Evolutionary conservation across 2,329 filamentous ascomycete genomes (phyloP).

Genomic region (Colletotrichum endophyticum): DNA sequence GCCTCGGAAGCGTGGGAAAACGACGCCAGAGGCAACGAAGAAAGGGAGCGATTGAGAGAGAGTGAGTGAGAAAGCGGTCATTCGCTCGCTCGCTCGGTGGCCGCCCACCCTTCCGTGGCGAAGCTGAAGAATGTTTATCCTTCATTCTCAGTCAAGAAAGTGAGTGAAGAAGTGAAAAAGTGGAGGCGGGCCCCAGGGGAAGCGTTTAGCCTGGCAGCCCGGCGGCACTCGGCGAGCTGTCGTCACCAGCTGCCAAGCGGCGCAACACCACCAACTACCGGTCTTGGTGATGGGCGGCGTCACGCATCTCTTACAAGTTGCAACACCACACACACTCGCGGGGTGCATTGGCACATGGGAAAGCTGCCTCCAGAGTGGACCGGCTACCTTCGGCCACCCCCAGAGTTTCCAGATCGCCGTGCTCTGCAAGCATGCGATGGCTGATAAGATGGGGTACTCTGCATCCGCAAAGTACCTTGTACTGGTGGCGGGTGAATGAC

Average conservation of each 20-base stretch:
- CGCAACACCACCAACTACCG: not conserved
- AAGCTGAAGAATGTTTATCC: slow-evolving; percentile 18
- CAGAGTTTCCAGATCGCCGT: not conserved
- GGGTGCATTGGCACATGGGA: not conserved
- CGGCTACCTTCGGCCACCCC: slow-evolving; percentile 13
- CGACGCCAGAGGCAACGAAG: not conserved
- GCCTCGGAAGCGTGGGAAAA: not conserved
- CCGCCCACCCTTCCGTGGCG: not conserved
- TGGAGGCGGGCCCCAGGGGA: not conserved
- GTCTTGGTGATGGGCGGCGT: not conserved
- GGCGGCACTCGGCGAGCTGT: not conserved
- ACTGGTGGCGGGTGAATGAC: slow-evolving; percentile 15
- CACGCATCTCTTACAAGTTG: not conserved
- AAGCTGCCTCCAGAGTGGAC: not conserved
- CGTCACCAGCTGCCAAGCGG: slow-evolving; percentile 1
- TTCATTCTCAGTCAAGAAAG: not conserved
- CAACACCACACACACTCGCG: not conserved
- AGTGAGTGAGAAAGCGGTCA: not conserved
- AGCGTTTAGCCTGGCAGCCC: slow-evolving; percentile 8
- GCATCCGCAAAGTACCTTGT: not conserved
- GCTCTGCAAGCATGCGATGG: not conserved
- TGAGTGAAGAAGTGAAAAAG: not conserved
- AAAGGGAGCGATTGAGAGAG: not conserved
- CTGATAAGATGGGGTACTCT: not conserved
- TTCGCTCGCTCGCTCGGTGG: not conserved